Base-by-base conservation (phyloP, 202 grass and related monocot species). In the Eragrostis tef region DNA sequence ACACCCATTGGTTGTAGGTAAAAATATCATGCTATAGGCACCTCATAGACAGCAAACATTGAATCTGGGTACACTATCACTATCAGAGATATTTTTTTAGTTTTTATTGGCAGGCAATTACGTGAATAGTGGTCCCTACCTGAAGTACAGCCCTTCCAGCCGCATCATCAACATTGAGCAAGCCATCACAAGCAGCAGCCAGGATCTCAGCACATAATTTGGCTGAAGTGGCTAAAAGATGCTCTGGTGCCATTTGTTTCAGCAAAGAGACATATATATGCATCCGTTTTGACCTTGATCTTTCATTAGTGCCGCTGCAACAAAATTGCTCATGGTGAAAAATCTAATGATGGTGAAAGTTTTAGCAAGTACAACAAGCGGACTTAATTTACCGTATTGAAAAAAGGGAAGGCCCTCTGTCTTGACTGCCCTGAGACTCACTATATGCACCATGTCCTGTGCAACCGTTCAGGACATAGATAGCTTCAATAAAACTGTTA, bases 401-500 rank as follows among this genome's bases (percentile, higher is more conserved):
- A 46, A 94, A 98, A 81, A 89, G 88, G 67, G 71, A 51, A 75
- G 85, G 71, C 19, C 75, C 87, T 84, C 34, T 70, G n/a, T 86
- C 82, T 70, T 74, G 86, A 82, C 79, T 72, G 63, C 56, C 82
- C 60, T 94, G 88, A 74, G 84, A 83, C 22, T 88, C 79, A 2
- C 57, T 87, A 79, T 94, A 79, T 24, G 64, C 86, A 72, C 88
- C 56, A 46, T 91, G 86, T 48, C 62, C 83, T 26, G 70, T 83
- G 68, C 86, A 91, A 65, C 79, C 76, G 22, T 98, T 98, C 86
- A 98, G 89, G 54, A 93, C 87, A 51, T 86, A 92, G 58, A 98
- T 94, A 64, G 94, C 94, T 89, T 94, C 94, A 86, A 98, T 94
- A 74, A 98, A 98, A 81, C 94, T 98, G 85, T 98, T 98, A 77